Evolutionary conservation across 2,329 filamentous ascomycete genomes (phyloP), one percentile per base, ranked within the genome.

Genomic region (Ascochyta koolunga): DNA sequence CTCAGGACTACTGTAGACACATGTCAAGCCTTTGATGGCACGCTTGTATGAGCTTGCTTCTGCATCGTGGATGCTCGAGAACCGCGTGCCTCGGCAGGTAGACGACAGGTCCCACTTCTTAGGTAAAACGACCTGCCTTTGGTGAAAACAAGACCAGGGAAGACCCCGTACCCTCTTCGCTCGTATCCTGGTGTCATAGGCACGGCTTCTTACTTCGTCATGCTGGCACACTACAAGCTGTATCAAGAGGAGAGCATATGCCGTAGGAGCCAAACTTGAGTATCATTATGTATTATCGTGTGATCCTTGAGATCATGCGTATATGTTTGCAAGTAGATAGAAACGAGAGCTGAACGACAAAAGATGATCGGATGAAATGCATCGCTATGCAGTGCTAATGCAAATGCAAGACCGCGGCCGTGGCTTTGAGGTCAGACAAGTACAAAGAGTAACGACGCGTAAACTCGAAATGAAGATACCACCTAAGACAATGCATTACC

Each of bases 321-420:
- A 49, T 22, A 29, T 40, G 11, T 36, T 24, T 24, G 10, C 9
- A 41, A 21, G 13, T 35, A 22, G 13, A 21, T 32, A 24, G 16
- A 18, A 29, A 29, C 8, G 16, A 21, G 19, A 54, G 21, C 5
- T 29, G 35, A 29, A 22, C 4, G 16, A 18, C n/a, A 37, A 21
- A 25, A 31, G 15, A 37, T 31, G 13, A 37, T 29, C 42, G 41
- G 42, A 50, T 31, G 37, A 45, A 33, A 33, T 37, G 45, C 21
- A 46, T 53, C 60, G 57, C 62, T 59, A 58, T 52, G 61, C 57
- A 64, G 55, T 59, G 61, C 55, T 51, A 29, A 50, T 61, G 55
- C 54, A 54, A 56, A 62, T 59, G 62, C 56, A 46, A 21, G 39
- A 54, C 40, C 43, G 40, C 40, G 18, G 39, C 50, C 43, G 48